Evolutionary conservation across 2,329 filamentous ascomycete genomes (phyloP).

Genomic region (Neonectria ditissima): DNA sequence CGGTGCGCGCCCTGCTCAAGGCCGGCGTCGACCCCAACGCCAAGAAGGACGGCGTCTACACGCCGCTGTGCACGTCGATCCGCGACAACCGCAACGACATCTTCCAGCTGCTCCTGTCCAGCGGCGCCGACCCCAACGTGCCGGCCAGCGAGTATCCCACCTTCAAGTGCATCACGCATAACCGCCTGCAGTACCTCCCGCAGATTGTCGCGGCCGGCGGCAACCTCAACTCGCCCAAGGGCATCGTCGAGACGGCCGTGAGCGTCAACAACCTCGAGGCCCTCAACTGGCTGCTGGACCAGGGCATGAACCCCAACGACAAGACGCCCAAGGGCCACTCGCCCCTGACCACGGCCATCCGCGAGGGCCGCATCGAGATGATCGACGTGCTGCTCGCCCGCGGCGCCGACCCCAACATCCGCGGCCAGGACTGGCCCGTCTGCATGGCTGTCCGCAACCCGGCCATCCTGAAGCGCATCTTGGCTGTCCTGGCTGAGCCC

Average conservation of each 20-base stretch:
- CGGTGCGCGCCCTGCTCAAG: constrained; percentile 67
- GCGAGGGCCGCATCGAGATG: constrained; percentile 68
- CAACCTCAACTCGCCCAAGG: constrained; percentile 69
- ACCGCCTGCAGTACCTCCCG: constrained; percentile 70
- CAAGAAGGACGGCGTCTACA: constrained; percentile 75
- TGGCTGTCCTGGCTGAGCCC: constrained; percentile 67
- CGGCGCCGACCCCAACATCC: constrained; percentile 71
- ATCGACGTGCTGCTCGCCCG: constrained; percentile 68
- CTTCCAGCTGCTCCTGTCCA: constrained; percentile 67
- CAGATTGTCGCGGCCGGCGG: constrained; percentile 70
- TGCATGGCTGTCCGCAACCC: constrained; percentile 76
- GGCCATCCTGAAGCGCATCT: constrained; percentile 67
- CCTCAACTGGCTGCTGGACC: constrained; percentile 69
- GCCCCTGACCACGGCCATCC: constrained; percentile 74
- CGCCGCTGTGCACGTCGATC: constrained; percentile 75
- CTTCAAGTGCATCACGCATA: constrained; percentile 77
- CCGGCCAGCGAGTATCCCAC: constrained; percentile 73
- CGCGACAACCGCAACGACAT: constrained; percentile 74
- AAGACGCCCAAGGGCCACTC: constrained; percentile 68
- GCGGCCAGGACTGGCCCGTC: constrained; percentile 77
- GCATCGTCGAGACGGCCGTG: constrained; percentile 74
- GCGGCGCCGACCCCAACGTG: constrained; percentile 72
- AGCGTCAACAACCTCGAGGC: constrained; percentile 71
- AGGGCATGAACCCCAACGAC: constrained; percentile 71
- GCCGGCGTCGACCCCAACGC: constrained; percentile 70